phyloP scores from a whole-genome alignment of 495 filamentous ascomycete species.

The Penicillium cataractarum region DNA sequence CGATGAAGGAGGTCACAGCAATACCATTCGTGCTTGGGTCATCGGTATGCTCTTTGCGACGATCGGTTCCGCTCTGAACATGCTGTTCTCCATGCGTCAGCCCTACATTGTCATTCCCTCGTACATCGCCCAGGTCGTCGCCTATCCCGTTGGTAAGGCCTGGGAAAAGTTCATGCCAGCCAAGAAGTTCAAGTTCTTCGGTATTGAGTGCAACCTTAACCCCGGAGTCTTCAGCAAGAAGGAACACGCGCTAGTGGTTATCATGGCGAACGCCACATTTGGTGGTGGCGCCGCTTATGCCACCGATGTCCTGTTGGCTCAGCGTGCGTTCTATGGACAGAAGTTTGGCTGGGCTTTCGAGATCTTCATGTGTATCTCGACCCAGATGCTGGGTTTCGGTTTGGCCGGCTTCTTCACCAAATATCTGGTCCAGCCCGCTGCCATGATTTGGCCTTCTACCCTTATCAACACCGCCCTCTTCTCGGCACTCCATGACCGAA shows the following conservation, averaged over 20 bases:
- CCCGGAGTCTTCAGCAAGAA: conserved; percentile 78
- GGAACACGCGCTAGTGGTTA: conserved; percentile 73
- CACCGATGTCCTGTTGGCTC: conserved; percentile 67
- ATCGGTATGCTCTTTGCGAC: conserved; percentile 70
- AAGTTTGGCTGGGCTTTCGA: conserved; percentile 70
- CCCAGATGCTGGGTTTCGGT: conserved; percentile 72
- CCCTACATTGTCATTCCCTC: conserved; percentile 69
- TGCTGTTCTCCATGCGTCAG: conserved; percentile 68
- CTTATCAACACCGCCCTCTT: conserved; percentile 68
- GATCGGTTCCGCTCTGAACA: conserved; percentile 69
- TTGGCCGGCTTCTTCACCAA: conserved; percentile 69
- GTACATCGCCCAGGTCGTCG: conserved; percentile 70
- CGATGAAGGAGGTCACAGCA: conserved; percentile 67
- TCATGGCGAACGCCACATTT: conserved; percentile 64
- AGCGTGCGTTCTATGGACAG: conserved; percentile 68
- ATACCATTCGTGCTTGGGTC: conserved; percentile 73
- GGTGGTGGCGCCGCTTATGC: conserved; percentile 62
- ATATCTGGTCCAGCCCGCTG: conserved; percentile 61
- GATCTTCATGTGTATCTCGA: conserved; percentile 67
- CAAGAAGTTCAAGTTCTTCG: conserved; percentile 56
- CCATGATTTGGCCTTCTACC: conserved; percentile 77
- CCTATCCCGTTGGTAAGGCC: conserved; percentile 66
- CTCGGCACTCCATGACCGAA: conserved; percentile 71
- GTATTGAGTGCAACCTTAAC: conserved; percentile 61
- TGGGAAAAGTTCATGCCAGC: conserved; percentile 58